Conservation (phyloP, 1,139 yeast species). For the Yamadazyma diddensiae region DNA sequence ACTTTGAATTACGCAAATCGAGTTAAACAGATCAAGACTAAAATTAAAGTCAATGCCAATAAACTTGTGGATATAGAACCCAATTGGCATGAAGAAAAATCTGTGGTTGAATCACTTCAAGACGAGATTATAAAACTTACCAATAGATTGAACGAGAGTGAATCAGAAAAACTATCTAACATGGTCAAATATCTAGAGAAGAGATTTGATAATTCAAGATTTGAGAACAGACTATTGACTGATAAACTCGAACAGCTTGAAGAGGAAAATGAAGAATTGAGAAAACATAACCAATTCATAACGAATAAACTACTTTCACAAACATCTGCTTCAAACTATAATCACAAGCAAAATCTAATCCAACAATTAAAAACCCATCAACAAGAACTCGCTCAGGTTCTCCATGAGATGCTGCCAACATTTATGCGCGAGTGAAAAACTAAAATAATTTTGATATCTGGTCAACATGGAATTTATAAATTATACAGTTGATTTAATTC, state of each 20-base stretch:
- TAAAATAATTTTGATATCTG: background rate
- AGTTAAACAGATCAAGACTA: conserved; percentile 65
- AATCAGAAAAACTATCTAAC: conserved; percentile 19
- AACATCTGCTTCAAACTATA: no score
- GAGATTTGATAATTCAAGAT: conserved; percentile 26
- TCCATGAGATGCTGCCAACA: no score
- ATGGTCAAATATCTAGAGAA: conserved; percentile 32
- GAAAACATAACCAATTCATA: conserved; percentile 28
- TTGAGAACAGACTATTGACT: conserved; percentile 34
- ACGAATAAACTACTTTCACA: no score
- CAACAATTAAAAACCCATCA: no score
- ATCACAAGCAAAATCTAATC: no score
- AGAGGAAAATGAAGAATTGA: conserved; percentile 25
- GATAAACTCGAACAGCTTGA: conserved; percentile 17
- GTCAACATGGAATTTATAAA: conserved; percentile 46
- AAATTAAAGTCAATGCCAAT: conserved; percentile 48
- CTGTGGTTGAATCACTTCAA: conserved; percentile 28
- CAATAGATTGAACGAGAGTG: conserved; percentile 18
- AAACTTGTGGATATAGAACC: conserved; percentile 27
- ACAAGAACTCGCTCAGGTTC: no score
- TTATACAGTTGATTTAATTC: conserved; percentile 48
- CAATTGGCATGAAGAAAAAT: conserved; percentile 35
- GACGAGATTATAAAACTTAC: conserved; percentile 32
- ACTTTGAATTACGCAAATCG: conserved; percentile 74
- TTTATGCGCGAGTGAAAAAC: no score